Evolutionary conservation across 495 filamentous ascomycete genomes (phyloP).

Genomic region (Penicillium nucicola): DNA sequence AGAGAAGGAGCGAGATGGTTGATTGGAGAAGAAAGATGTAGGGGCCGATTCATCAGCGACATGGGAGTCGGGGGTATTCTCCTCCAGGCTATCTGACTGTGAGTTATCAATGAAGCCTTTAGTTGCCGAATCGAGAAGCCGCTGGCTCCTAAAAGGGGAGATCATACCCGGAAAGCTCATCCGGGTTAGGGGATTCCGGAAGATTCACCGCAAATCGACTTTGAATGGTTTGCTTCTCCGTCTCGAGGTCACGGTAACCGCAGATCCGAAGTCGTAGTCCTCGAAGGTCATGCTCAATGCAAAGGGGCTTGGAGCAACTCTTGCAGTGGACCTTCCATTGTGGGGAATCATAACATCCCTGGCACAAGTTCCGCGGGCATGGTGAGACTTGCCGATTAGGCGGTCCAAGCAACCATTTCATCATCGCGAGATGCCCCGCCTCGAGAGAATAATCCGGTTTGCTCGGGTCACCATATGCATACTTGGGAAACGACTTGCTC

Average conservation of each 20-base stretch:
- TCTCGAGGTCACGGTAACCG: constrained; percentile 54
- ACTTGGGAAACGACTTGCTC: constrained; percentile 43
- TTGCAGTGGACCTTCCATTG: constrained; percentile 60
- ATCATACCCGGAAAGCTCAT: constrained; percentile 15
- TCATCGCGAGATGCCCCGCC: constrained; percentile 48
- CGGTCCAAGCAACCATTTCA: constrained; percentile 47
- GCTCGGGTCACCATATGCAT: constrained; percentile 42
- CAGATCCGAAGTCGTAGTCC: constrained; percentile 57
- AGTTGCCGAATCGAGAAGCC: constrained; percentile 32
- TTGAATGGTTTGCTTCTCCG: constrained; percentile 47
- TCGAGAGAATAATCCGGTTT: constrained; percentile 42
- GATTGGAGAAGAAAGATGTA: constrained; percentile 12
- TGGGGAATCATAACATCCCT: constrained; percentile 55
- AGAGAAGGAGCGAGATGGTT: constrained; percentile 28
- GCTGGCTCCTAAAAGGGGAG: constrained; percentile 36
- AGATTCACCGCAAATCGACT: constrained; percentile 17
- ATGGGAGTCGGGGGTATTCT: constrained; percentile 18
- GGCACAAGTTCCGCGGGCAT: constrained; percentile 57
- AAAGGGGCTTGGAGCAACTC: constrained; percentile 54
- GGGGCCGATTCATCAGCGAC: constrained; percentile 10
- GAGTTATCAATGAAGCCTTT: constrained; percentile 43
- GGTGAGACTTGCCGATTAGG: constrained; percentile 45
- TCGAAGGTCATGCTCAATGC: constrained; percentile 62
- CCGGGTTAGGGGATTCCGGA: constrained; percentile 6
- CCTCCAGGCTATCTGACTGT: constrained; percentile 22